Percentiles rank a stretch among this genome's conserved stretches.
These are phyloP conservation scores for Gleditsia sinensis DNA, from an alignment of 306 rosid species.

Conservation along the genomic window DNA sequence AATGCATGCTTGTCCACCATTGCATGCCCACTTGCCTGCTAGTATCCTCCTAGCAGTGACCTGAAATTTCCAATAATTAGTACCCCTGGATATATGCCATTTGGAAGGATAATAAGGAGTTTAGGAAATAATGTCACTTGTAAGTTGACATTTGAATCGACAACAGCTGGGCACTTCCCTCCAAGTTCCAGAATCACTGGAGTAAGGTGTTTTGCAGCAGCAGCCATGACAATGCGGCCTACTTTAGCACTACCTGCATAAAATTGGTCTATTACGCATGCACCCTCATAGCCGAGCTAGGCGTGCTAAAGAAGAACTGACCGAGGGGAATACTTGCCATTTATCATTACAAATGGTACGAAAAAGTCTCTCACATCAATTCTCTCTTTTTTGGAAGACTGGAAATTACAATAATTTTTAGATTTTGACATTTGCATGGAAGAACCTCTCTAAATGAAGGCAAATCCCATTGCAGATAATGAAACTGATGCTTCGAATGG, in stretches of 20 bases:
- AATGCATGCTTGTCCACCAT: conserved; percentile 87
- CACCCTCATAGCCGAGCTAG: too few relatives aligned
- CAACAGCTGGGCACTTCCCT: conserved; percentile 90
- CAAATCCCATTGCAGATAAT: neutral
- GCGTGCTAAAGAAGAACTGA: too few relatives aligned
- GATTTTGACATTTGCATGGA: conserved; percentile 3
- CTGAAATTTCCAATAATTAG: conserved; percentile 42
- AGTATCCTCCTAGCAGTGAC: conserved; percentile 75
- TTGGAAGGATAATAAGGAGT: conserved; percentile 7
- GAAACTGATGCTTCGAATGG: neutral
- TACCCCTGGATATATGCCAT: neutral
- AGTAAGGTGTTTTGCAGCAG: conserved; percentile 92
- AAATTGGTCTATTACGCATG: too few relatives aligned
- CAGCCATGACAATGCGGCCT: conserved; percentile 88
- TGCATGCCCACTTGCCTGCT: conserved; percentile 81
- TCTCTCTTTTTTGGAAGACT: too few relatives aligned
- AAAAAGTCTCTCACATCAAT: too few relatives aligned
- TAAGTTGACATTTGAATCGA: conserved; percentile 69
- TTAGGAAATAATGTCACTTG: conserved; percentile 46
- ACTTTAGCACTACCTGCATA: conserved; percentile 80
- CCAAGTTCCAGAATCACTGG: conserved; percentile 86
- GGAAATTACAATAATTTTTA: too few relatives aligned
- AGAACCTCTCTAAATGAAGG: neutral
- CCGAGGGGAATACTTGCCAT: too few relatives aligned
- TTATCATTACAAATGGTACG: too few relatives aligned